Conservation (phyloP, 2,329 filamentous ascomycete species). For the Knoxdaviesia proteae region DNA sequence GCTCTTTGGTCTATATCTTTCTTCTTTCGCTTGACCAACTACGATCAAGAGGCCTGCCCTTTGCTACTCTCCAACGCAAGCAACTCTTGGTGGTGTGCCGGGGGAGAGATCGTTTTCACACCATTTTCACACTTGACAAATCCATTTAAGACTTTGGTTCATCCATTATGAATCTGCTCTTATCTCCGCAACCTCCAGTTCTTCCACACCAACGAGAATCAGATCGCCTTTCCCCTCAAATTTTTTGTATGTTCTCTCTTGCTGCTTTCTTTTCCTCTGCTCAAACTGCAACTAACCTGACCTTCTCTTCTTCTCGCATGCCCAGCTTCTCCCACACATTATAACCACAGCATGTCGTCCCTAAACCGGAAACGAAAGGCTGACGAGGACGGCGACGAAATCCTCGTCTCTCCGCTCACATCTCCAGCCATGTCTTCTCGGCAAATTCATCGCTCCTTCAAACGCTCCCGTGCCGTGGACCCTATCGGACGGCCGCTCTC, state of each 20-base stretch:
- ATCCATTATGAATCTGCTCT: constrained; percentile 37
- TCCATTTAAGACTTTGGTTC: background rate
- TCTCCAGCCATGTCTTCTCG: constrained; percentile 59
- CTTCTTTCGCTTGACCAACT: too few relatives aligned
- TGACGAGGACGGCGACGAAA: constrained; percentile 63
- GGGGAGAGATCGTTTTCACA: too few relatives aligned
- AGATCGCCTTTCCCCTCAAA: constrained; percentile 29
- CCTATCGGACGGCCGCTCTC: constrained; percentile 34
- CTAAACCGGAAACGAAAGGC: constrained; percentile 64
- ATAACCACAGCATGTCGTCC: constrained; percentile 24
- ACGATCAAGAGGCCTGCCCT: too few relatives aligned
- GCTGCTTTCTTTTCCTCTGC: constrained; percentile 1
- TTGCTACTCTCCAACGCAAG: too few relatives aligned
- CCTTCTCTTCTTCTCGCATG: constrained; percentile 13
- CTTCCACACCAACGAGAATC: constrained; percentile 38
- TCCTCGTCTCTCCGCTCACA: constrained; percentile 71
- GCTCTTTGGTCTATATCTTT: too few relatives aligned
- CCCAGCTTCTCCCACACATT: background rate
- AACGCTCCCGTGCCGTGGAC: constrained; percentile 44
- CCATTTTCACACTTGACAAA: too few relatives aligned
- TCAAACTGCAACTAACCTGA: constrained; percentile 8
- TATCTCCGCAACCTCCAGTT: constrained; percentile 37
- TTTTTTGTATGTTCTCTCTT: constrained; percentile 26
- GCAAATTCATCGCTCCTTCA: constrained; percentile 43
- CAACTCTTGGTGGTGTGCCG: too few relatives aligned